These are phyloP conservation scores for Solidago caesia DNA, from an alignment of 129 eudicot species.

Conservation along the genomic window DNA sequence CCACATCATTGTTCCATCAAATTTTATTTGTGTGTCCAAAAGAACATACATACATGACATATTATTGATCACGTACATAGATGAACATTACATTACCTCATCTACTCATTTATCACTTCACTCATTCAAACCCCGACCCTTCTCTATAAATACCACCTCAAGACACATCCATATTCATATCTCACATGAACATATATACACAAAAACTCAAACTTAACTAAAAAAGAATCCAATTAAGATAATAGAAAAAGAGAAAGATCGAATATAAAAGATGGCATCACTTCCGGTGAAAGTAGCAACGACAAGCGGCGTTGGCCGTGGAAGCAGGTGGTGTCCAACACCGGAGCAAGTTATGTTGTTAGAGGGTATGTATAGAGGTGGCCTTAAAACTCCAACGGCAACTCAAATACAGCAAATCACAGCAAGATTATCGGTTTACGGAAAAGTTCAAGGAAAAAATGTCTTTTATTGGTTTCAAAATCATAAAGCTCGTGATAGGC, in stretches of 20 bases:
- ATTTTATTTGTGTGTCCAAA: slow-evolving; percentile 16
- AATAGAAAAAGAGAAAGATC: background rate
- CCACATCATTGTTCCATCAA: slow-evolving; percentile 16
- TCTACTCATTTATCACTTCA: slow-evolving; percentile 22
- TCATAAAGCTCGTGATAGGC: slow-evolving; percentile 90
- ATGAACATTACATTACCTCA: slow-evolving; percentile 13
- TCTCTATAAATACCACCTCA: slow-evolving; percentile 31
- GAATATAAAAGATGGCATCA: slow-evolving; percentile 5
- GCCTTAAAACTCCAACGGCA: slow-evolving; percentile 73
- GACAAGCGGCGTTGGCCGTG: slow-evolving; percentile 19
- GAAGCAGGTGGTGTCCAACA: slow-evolving; percentile 82
- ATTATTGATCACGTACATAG: background rate
- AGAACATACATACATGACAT: background rate
- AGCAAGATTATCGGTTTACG: slow-evolving; percentile 57
- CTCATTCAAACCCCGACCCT: background rate
- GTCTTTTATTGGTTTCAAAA: slow-evolving; percentile 96
- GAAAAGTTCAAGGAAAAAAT: slow-evolving; percentile 78
- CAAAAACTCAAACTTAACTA: background rate
- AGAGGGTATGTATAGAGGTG: slow-evolving; percentile 75
- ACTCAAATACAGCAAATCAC: slow-evolving; percentile 78
- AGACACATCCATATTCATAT: background rate
- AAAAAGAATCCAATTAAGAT: background rate
- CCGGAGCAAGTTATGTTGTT: slow-evolving; percentile 77
- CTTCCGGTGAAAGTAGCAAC: background rate
- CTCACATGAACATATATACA: background rate